Percentiles rank a stretch among this genome's conserved stretches.
Conservation (phyloP, 2,329 filamentous ascomycete species). For the Alternaria ventricosa region DNA sequence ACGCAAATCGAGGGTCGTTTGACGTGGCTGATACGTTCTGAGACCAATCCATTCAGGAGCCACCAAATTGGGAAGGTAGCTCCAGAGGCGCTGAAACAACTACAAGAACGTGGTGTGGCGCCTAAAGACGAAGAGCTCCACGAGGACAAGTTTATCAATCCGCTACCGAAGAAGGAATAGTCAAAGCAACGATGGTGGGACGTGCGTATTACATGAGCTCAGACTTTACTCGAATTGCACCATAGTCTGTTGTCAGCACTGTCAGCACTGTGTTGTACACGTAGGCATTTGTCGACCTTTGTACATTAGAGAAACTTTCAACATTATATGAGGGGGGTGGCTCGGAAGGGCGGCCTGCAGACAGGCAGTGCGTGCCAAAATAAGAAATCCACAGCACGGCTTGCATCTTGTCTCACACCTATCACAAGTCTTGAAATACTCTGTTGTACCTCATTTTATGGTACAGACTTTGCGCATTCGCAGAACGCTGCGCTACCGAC, state of each 20-base stretch:
- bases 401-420: background rate
- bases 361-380: background rate
- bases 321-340: background rate
- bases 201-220: background rate
- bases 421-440: background rate
- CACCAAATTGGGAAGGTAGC: slow-evolving; percentile 23
- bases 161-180: slow-evolving; percentile 2
- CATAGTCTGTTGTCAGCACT: too few relatives aligned
- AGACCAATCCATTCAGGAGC: slow-evolving; percentile 12
- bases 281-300: background rate
- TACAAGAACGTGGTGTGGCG: slow-evolving; percentile 24
- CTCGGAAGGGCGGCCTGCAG: background rate
- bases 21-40: slow-evolving; percentile 4
- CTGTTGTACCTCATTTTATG: background rate
- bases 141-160: slow-evolving; percentile 18
- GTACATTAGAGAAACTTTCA: background rate
- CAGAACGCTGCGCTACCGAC: background rate
- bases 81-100: slow-evolving; percentile 10
- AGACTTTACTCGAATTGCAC: background rate
- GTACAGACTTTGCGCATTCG: background rate
- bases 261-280: background rate
- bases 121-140: slow-evolving; percentile 13
- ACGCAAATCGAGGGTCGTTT: slow-evolving; percentile 20
- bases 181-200: background rate
- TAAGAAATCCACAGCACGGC: too few relatives aligned